A percentile compares a stretch with the other conserved stretches of the same genome.
These are phyloP conservation scores for Fomes fomentarius DNA, from an alignment of 1,284 basidiomycete genomes.

Conservation along the genomic window DNA sequence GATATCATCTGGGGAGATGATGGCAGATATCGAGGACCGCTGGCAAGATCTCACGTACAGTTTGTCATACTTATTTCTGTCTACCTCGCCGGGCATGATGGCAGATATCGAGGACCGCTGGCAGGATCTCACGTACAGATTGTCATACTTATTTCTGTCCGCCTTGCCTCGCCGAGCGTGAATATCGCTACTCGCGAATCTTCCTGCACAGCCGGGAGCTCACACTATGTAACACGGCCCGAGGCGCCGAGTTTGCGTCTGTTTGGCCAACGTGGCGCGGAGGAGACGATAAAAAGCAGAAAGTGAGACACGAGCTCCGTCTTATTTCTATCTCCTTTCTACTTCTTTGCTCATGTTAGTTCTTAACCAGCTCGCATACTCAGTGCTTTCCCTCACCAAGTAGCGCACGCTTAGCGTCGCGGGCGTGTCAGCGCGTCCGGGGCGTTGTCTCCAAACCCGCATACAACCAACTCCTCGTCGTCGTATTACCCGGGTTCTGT, in stretches of 20 bases:
- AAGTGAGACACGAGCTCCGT: not conserved
- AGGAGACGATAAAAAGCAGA: slow-evolving; percentile 11
- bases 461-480: not conserved
- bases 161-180: slow-evolving; percentile 17
- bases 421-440: slow-evolving; percentile 31
- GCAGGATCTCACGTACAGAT: slow-evolving; percentile 4
- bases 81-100: slow-evolving; percentile 1
- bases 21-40: slow-evolving; percentile 8
- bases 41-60: slow-evolving; percentile 3
- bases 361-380: slow-evolving; percentile 20
- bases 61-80: slow-evolving; percentile 8
- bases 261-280: slow-evolving; percentile 17
- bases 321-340: slow-evolving; percentile 7
- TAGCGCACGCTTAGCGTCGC: slow-evolving; percentile 38
- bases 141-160: slow-evolving; percentile 9
- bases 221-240: slow-evolving; percentile 20
- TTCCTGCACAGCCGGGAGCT: slow-evolving; percentile 11
- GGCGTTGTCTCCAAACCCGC: slow-evolving; percentile 22
- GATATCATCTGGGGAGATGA: not conserved
- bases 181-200: slow-evolving; percentile 27
- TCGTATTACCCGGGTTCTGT: not conserved
- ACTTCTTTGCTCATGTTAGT: slow-evolving; percentile 25
- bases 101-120: slow-evolving; percentile 6
- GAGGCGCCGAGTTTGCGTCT: not conserved
- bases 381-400: slow-evolving; percentile 29